phyloP scores from a whole-genome alignment of 495 filamentous ascomycete species.

The Lasiosphaeria ovina region DNA sequence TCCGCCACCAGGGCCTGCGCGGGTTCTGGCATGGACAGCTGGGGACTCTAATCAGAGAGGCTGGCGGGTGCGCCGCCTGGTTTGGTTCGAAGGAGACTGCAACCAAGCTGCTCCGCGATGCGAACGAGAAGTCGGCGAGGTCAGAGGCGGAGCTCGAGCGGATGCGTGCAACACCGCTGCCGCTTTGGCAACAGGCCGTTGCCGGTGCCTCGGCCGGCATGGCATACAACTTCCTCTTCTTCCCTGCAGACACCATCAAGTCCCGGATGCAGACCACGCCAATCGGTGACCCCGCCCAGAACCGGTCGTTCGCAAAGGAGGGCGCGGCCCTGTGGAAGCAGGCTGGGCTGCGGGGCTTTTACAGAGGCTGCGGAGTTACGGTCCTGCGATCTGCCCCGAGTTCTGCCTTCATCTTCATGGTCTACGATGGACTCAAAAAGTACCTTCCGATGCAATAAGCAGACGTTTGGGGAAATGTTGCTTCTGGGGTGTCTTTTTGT shows the following conservation, averaged over 20 bases:
- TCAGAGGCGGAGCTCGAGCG: conserved; percentile 30
- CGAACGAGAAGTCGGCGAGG: conserved; percentile 35
- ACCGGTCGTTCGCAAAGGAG: conserved; percentile 67
- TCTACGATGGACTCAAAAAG: conserved; percentile 80
- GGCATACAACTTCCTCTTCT: conserved; percentile 94
- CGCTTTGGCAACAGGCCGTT: conserved; percentile 77
- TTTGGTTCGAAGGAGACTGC: conserved; percentile 90
- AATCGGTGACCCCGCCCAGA: conserved; percentile 45
- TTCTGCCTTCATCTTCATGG: conserved; percentile 94
- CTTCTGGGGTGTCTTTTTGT: background rate
- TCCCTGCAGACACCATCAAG: conserved; percentile 96
- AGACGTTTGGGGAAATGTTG: background rate
- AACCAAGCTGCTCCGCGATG: conserved; percentile 58
- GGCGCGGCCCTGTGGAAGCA: conserved; percentile 70
- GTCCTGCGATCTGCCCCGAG: conserved; percentile 82
- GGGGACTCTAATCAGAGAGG: conserved; percentile 91
- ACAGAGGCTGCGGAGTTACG: conserved; percentile 93
- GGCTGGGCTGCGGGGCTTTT: conserved; percentile 79
- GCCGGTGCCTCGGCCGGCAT: conserved; percentile 91
- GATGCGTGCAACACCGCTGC: conserved; percentile 43
- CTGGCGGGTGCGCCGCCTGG: conserved; percentile 91
- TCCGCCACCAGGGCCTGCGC: conserved; percentile 70
- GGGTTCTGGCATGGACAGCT: conserved; percentile 96
- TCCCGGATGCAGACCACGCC: conserved; percentile 91
- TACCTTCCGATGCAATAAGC: conserved; percentile 50